Evolutionary conservation across 106 monocot genomes (phyloP).

Genomic region (Dactylorhiza incarnata): DNA sequence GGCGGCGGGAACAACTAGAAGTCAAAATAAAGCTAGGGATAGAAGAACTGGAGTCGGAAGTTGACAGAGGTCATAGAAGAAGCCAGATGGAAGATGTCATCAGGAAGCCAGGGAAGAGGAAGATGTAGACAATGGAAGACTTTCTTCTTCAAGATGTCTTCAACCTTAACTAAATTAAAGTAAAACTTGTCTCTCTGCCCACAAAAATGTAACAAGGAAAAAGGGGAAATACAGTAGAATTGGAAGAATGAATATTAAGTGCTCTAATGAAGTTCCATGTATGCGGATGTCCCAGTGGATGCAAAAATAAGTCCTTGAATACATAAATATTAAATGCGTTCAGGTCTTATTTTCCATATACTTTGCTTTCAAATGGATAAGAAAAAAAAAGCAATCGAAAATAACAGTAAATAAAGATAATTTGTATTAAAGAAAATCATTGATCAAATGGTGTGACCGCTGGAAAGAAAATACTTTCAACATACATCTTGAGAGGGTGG

Average conservation of each 20-base stretch:
- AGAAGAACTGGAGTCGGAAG: no score
- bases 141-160: neutral
- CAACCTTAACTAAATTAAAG: neutral
- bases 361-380: neutral
- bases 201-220: neutral
- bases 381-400: neutral
- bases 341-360: neutral
- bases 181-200: neutral
- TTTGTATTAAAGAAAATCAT: neutral
- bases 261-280: neutral
- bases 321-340: neutral
- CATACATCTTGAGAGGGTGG: conserved; percentile 95
- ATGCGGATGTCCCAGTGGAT: neutral
- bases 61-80: no score
- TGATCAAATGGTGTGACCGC: neutral
- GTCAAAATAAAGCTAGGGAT: no score
- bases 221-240: neutral
- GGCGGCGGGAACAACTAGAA: no score
- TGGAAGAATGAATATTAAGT: neutral
- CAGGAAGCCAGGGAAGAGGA: no score
- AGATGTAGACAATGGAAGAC: no score
- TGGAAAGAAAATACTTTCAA: neutral
- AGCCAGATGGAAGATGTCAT: no score
- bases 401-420: neutral
- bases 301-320: neutral